These are phyloP conservation scores for Fusarium annulatum DNA, from an alignment of 2,329 filamentous ascomycete genomes.

Conservation along the genomic window DNA sequence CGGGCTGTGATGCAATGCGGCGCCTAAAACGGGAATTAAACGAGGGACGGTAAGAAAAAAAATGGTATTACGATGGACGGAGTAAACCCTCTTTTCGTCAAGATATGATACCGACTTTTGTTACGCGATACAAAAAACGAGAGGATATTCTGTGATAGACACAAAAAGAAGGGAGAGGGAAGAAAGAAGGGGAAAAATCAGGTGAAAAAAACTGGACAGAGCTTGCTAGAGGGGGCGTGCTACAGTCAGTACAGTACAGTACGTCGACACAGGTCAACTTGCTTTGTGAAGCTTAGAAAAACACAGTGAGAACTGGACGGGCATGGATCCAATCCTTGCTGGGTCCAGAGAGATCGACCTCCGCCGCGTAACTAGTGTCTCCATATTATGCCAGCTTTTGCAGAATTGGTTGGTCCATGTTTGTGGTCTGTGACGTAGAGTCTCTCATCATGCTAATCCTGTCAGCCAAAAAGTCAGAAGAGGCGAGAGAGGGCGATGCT, in stretches of 20 bases:
- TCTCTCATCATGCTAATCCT: not conserved
- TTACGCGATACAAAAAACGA: slow-evolving; percentile 12
- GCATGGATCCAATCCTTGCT: slow-evolving; percentile 16
- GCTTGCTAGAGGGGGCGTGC: not conserved
- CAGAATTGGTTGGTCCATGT: slow-evolving; percentile 12
- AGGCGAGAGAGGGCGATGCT: not conserved
- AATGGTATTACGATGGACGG: not conserved
- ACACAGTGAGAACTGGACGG: not conserved
- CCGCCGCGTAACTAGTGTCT: slow-evolving; percentile 29
- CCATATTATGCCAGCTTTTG: slow-evolving; percentile 14
- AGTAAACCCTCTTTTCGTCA: slow-evolving; percentile 6
- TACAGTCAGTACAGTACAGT: not conserved
- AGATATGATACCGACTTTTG: not conserved
- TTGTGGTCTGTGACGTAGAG: slow-evolving; percentile 26
- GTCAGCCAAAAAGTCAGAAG: slow-evolving; percentile 7
- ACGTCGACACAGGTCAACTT: not conserved
- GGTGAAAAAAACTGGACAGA: slow-evolving; percentile 2
- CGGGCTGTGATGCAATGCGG: slow-evolving; percentile 24
- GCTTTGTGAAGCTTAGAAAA: not conserved
- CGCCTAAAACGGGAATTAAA: slow-evolving; percentile 28
- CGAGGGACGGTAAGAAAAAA: slow-evolving; percentile 13
- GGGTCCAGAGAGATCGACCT: slow-evolving; percentile 16
- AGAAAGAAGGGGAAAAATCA: slow-evolving; percentile 10
- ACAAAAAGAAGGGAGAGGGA: not conserved
- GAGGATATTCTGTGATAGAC: slow-evolving; percentile 21